Evolutionary conservation across 2,329 filamentous ascomycete species (phyloP).

Genomic region (Penicillium sp.): DNA sequence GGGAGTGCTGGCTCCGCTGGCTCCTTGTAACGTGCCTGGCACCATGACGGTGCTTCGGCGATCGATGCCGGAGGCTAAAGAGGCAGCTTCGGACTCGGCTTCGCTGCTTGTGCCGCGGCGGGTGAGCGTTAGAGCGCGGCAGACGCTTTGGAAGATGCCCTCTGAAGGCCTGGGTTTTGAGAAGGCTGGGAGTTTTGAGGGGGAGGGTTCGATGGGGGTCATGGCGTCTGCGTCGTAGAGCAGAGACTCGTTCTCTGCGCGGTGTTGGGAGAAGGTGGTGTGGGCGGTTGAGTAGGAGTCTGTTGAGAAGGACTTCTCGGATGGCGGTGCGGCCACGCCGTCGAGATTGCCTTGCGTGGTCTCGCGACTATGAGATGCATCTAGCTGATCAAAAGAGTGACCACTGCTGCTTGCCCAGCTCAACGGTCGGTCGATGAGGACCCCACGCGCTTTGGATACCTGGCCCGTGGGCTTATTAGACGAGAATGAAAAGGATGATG

Average conservation of each 20-base stretch:
- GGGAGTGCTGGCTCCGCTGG: conserved; percentile 28
- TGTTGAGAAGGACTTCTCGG: conserved; percentile 41
- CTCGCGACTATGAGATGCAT: conserved; percentile 21
- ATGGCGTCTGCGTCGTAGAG: conserved; percentile 43
- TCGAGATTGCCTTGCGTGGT: conserved; percentile 24
- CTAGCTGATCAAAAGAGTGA: conserved; percentile 26
- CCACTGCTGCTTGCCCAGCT: conserved; percentile 25
- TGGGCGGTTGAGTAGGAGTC: conserved; percentile 54
- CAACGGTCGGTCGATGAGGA: conserved; percentile 21
- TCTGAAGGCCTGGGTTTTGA: conserved; percentile 55
- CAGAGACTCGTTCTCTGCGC: conserved; percentile 53
- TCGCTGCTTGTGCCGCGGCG: conserved; percentile 27
- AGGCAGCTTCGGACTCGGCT: conserved; percentile 16
- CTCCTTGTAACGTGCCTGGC: conserved; percentile 5
- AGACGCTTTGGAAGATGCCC: conserved; percentile 70
- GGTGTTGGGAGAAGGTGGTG: conserved; percentile 50
- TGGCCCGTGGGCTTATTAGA: conserved; percentile 30
- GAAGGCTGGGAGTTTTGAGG: conserved; percentile 25
- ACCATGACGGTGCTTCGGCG: conserved; percentile 24
- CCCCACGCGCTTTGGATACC: conserved; percentile 17
- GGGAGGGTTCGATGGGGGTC: conserved; percentile 27
- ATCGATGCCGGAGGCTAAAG: conserved; percentile 30
- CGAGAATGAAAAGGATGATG: conserved; percentile 45
- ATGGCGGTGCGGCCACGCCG: conserved; percentile 25
- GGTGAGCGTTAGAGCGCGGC: conserved; percentile 58